Evolutionary conservation across 2,329 filamentous ascomycete species (phyloP).

Genomic region (Phoma herbarum): DNA sequence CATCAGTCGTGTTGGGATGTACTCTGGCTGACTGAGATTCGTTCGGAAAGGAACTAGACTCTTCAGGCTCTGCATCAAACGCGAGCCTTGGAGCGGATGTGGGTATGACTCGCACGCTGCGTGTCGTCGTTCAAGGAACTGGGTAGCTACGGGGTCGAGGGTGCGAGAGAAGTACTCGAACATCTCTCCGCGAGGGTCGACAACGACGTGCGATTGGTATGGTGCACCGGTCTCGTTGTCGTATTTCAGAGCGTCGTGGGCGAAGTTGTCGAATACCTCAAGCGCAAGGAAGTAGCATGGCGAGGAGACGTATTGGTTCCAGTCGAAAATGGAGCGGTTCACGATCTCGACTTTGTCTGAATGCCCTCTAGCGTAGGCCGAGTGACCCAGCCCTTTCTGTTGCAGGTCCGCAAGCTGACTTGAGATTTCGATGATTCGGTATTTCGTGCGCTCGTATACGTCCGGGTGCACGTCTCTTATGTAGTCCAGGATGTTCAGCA

Average conservation of each 20-base stretch:
- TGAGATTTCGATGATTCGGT: slow-evolving; percentile 96
- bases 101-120: slow-evolving; percentile 71
- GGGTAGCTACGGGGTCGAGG: slow-evolving; percentile 81
- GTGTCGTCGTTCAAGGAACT: slow-evolving; percentile 85
- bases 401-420: slow-evolving; percentile 81
- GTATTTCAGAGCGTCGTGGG: slow-evolving; percentile 93
- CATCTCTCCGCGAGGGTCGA: slow-evolving; percentile 86
- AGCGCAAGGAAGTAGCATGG: slow-evolving; percentile 98
- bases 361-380: slow-evolving; percentile 77
- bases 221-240: slow-evolving; percentile 81
- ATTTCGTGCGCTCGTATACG: slow-evolving; percentile 93
- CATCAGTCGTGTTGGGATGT: slow-evolving; percentile 93
- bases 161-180: slow-evolving; percentile 88
- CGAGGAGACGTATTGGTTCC: slow-evolving; percentile 84
- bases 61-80: slow-evolving; percentile 68
- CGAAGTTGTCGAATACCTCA: slow-evolving; percentile 98
- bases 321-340: slow-evolving; percentile 94
- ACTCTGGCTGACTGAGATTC: slow-evolving; percentile 85
- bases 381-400: slow-evolving; percentile 71
- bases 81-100: slow-evolving; percentile 66
- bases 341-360: slow-evolving; percentile 89
- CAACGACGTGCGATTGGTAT: slow-evolving; percentile 86
- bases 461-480: slow-evolving; percentile 88
- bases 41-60: slow-evolving; percentile 73
- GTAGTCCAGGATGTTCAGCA: slow-evolving; percentile 97